Conservation (phyloP, 176 grass and related monocot genomes). For the Phragmites australis region DNA sequence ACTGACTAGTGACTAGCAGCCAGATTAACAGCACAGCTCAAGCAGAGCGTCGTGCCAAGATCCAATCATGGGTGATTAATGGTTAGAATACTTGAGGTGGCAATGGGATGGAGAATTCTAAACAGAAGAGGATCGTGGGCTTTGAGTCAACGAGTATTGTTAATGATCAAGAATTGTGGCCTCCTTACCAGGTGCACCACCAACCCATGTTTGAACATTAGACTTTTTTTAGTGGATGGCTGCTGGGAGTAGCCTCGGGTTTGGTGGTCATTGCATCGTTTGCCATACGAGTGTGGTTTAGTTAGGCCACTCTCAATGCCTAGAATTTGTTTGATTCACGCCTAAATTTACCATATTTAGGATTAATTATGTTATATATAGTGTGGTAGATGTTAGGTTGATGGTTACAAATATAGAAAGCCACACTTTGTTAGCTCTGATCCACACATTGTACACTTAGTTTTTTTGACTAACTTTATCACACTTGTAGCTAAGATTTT, state of each 20-base stretch:
- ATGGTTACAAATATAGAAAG: too few relatives aligned
- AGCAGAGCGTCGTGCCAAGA: conserved; percentile 31
- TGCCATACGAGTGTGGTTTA: conserved; percentile 18
- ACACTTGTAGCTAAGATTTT: too few relatives aligned
- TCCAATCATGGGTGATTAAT: conserved; percentile 42
- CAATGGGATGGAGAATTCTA: conserved; percentile 47
- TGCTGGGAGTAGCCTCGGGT: neutral
- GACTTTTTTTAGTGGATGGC: neutral
- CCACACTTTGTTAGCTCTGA: too few relatives aligned
- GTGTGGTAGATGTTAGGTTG: too few relatives aligned
- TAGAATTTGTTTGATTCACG: too few relatives aligned
- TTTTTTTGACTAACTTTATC: too few relatives aligned
- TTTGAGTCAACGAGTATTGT: conserved; percentile 54
- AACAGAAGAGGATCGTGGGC: conserved; percentile 39
- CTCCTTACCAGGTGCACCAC: conserved; percentile 40
- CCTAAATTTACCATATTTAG: too few relatives aligned
- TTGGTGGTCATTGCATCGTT: neutral
- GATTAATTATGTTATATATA: too few relatives aligned
- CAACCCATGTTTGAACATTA: conserved; percentile 41
- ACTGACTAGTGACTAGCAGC: conserved; percentile 3
- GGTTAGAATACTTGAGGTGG: conserved; percentile 29
- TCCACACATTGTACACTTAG: too few relatives aligned
- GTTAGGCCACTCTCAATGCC: too few relatives aligned
- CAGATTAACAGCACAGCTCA: conserved; percentile 8
- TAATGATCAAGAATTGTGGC: conserved; percentile 28